These are phyloP conservation scores for Gilbertella persicaria DNA, from an alignment of 371 early-diverging fungal genomes.

Conservation along the genomic window DNA sequence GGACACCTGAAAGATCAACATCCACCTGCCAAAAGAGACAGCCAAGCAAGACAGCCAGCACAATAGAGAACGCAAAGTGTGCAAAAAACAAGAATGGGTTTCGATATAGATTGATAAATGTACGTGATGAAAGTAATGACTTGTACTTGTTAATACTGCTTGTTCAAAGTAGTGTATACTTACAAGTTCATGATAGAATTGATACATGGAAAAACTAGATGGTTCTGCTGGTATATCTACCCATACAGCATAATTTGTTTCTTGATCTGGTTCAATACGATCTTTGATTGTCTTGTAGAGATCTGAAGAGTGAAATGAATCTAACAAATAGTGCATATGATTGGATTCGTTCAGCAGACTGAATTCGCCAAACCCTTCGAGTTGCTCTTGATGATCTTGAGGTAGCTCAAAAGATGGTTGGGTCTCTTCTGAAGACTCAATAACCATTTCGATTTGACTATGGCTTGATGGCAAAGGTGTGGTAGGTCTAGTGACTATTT, in stretches of 20 bases:
- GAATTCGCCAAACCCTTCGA: slow-evolving; percentile 24
- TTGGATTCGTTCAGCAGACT: slow-evolving; percentile 38
- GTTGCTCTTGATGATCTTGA: neutral
- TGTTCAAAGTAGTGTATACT: slow-evolving; percentile 8
- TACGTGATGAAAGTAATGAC: slow-evolving; percentile 46
- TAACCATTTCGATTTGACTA: neutral
- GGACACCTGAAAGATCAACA: slow-evolving; percentile 78
- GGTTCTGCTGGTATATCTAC: slow-evolving; percentile 49
- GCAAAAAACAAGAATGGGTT: slow-evolving; percentile 51
- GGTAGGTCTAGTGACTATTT: slow-evolving; percentile 1
- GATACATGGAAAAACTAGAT: slow-evolving; percentile 64
- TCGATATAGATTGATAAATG: slow-evolving; percentile 50
- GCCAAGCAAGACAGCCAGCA: slow-evolving; percentile 64
- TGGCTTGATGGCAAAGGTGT: slow-evolving; percentile 10
- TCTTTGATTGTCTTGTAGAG: slow-evolving; percentile 15
- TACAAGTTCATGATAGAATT: slow-evolving; percentile 59
- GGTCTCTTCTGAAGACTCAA: slow-evolving; percentile 10
- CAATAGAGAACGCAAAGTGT: slow-evolving; percentile 35
- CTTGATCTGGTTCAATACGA: slow-evolving; percentile 18
- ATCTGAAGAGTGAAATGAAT: slow-evolving; percentile 35
- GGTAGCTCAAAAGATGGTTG: slow-evolving; percentile 7
- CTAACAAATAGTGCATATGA: slow-evolving; percentile 37
- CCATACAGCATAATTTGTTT: slow-evolving; percentile 25
- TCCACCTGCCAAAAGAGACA: slow-evolving; percentile 79
- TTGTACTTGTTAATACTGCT: too few relatives aligned